Conservation (phyloP, 768 basidiomycete species). For the Obba rivulosa region DNA sequence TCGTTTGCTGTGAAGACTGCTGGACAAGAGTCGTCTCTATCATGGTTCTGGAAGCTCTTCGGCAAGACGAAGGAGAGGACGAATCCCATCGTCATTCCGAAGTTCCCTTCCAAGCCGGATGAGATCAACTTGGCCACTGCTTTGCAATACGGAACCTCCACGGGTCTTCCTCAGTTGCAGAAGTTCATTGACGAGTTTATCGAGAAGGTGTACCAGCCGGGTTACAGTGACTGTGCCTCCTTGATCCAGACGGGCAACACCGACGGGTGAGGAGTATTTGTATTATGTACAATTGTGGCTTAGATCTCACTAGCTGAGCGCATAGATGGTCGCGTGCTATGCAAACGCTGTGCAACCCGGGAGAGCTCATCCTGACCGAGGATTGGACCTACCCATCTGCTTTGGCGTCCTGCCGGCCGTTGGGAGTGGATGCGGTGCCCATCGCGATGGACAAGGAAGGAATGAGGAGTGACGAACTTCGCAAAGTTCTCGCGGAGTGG, state of each 20-base stretch:
- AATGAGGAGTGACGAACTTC: conserved; percentile 57
- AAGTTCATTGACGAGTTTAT: conserved; percentile 55
- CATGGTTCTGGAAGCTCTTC: conserved; percentile 60
- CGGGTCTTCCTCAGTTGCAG: conserved; percentile 54
- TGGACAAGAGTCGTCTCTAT: conserved; percentile 27
- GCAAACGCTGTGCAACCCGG: conserved; percentile 59
- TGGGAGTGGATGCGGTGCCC: conserved; percentile 41
- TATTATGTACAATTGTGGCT: background rate
- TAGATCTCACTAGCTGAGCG: background rate
- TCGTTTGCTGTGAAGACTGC: conserved; percentile 37
- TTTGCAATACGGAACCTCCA: conserved; percentile 60
- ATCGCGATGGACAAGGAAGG: conserved; percentile 70
- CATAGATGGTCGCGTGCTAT: conserved; percentile 51
- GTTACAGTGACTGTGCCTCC: conserved; percentile 53
- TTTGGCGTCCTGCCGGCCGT: conserved; percentile 28
- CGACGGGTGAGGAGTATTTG: conserved; percentile 38
- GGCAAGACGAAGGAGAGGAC: conserved; percentile 38
- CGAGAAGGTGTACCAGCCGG: conserved; percentile 48
- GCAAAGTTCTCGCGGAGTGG: conserved; percentile 60
- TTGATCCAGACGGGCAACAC: conserved; percentile 66
- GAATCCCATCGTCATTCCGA: conserved; percentile 50
- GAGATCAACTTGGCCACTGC: conserved; percentile 55
- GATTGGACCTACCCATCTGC: conserved; percentile 80
- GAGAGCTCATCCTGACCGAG: conserved; percentile 50
- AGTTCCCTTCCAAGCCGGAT: conserved; percentile 41